These are phyloP conservation scores for Butyriboletus appendiculatus DNA, from an alignment of 1,284 basidiomycete genomes.

Conservation along the genomic window DNA sequence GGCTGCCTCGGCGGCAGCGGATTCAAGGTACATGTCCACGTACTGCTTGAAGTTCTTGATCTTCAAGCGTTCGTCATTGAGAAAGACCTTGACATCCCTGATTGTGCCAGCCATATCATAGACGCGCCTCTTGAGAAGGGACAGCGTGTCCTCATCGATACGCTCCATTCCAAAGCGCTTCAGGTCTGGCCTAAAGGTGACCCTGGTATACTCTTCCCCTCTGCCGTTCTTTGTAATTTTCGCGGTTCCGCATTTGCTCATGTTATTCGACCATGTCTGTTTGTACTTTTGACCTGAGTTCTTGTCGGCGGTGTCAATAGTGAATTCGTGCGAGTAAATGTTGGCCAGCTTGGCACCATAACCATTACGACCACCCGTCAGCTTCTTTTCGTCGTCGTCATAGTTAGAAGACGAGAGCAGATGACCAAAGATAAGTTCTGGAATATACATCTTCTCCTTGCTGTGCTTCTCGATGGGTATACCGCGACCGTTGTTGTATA, in stretches of 20 bases:
- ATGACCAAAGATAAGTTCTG: constrained; percentile 97
- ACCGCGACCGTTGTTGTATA: constrained; percentile 95
- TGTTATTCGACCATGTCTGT: constrained; percentile 95
- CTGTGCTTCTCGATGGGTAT: constrained; percentile 98
- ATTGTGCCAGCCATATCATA: constrained; percentile 98
- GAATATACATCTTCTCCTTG: constrained; percentile 94
- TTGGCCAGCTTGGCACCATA: constrained; percentile 99
- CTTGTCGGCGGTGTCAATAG: constrained; percentile 96
- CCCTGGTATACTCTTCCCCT: constrained; percentile 91
- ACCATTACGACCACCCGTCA: constrained; percentile 98
- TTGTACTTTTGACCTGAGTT: constrained; percentile 89
- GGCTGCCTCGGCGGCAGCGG: constrained; percentile 65
- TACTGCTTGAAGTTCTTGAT: constrained; percentile 98
- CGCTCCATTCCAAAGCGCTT: constrained; percentile 89
- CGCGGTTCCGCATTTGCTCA: constrained; percentile 84
- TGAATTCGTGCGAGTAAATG: constrained; percentile 97
- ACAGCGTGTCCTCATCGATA: constrained; percentile 92
- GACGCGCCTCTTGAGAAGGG: constrained; percentile 92
- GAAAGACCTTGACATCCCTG: constrained; percentile 90
- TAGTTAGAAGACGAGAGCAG: constrained; percentile 97
- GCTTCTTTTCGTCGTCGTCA: constrained; percentile 98
- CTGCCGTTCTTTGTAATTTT: constrained; percentile 92
- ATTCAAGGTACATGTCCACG: constrained; percentile 90
- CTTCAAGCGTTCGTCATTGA: constrained; percentile 93
- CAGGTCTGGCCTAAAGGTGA: constrained; percentile 95